phyloP scores from a whole-genome alignment of 257 asterid species.

The Solanum acaule region DNA sequence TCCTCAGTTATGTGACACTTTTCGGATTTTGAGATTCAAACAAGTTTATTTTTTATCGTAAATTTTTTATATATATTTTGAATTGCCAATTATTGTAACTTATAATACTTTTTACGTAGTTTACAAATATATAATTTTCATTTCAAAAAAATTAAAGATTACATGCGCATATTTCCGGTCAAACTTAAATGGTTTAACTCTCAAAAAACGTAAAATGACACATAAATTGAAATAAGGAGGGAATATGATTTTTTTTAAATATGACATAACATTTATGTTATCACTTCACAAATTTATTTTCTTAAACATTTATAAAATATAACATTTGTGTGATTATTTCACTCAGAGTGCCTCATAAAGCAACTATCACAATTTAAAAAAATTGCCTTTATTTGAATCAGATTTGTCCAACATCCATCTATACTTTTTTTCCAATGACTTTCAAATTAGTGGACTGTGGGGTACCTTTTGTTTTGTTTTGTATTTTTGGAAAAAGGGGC shows the following conservation, averaged over 20 bases:
- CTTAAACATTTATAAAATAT: neutral
- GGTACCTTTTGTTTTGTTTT: neutral
- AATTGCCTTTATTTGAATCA: neutral
- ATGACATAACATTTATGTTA: neutral
- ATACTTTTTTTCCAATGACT: neutral
- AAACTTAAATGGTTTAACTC: too few species aligned
- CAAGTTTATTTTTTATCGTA: too few species aligned
- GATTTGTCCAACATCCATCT: neutral
- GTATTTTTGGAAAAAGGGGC: too few species aligned
- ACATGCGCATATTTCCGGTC: too few species aligned
- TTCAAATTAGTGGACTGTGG: neutral
- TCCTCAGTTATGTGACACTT: rapidly evolving
- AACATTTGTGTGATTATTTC: neutral
- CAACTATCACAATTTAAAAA: neutral
- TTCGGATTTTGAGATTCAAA: too few species aligned
- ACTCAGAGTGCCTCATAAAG: neutral
- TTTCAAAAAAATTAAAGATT: too few species aligned
- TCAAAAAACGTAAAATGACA: too few species aligned
- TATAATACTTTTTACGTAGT: too few species aligned
- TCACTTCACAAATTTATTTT: neutral
- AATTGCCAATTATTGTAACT: too few species aligned
- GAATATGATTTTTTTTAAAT: neutral
- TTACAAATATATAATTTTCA: too few species aligned
- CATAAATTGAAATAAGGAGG: too few species aligned
- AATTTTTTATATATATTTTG: too few species aligned